Evolutionary conservation across 768 basidiomycete genomes (phyloP), one percentile per base, ranked within the genome.

Genomic region (Russula virescens): DNA sequence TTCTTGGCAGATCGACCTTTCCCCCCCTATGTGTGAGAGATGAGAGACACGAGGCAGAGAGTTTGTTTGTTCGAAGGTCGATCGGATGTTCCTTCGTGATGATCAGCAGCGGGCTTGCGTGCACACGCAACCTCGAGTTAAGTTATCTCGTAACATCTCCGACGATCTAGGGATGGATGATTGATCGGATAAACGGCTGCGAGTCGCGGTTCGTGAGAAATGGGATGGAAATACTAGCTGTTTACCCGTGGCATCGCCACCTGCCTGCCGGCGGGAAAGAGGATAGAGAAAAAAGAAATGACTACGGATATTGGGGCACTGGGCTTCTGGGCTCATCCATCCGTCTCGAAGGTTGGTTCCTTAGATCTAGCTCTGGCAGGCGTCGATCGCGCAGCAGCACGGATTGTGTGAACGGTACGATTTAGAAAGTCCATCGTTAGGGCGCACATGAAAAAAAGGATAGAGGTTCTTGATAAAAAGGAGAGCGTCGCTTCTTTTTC

Each of bases 181-280:
- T n/a, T n/a, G 9, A 62, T 58, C 50, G 18, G 46, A 53, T 63
- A 58, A 45, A 46, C 31, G n/a, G 26, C 45, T 38, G 23, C 18
- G 13, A n/a, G 42, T 43, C 42, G 26, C 19, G 7, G n/a, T 19
- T 28, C 31, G n/a, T 50, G 47, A 49, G 31, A 51, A 21, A 31
- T 31, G 31, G 23, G 25, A 23, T 18, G 31, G 31, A 3, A 2
- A 48, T 13, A 43, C 34, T 28, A n/a, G n/a, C n/a, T n/a, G n/a
- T 35, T 35, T 35, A 35, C 34, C 34, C n/a, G n/a, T n/a, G n/a
- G 59, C 47, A 47, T 35, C 52, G 50, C 62, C 62, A 58, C 62
- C 51, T 40, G 31, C 31, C n/a, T n/a, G n/a, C n/a, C n/a, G n/a
- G n/a, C n/a, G 45, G 11, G 45, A 58, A 31, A 14, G 34, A 51